Conservation (phyloP, 23 red algal genomes). For the Gracilaria domingensis region DNA sequence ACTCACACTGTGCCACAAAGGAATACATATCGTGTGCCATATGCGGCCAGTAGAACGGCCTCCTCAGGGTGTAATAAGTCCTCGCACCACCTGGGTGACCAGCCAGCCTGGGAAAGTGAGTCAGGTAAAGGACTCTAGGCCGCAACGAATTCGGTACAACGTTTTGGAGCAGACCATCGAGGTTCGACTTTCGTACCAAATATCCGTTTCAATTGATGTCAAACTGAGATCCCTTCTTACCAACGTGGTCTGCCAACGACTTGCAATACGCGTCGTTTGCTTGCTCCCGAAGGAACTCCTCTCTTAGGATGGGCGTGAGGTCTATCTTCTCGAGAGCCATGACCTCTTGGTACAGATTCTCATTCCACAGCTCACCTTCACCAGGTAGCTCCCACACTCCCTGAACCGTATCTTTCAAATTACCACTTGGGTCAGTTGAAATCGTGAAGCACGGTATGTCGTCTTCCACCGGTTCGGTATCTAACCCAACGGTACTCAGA, state of each 20-base stretch:
- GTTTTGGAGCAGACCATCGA: conserved; percentile 32
- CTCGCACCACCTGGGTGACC: conserved; percentile 42
- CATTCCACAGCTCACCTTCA: neutral
- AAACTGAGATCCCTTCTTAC: conserved; percentile 12
- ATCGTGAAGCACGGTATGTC: conserved; percentile 49
- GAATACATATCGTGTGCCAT: conserved; percentile 34
- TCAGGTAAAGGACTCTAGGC: conserved; percentile 9
- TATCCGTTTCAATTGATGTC: neutral
- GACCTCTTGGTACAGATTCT: neutral
- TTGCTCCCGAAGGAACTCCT: conserved; percentile 35
- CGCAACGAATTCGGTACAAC: conserved; percentile 14
- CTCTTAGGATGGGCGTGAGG: neutral
- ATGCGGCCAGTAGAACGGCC: conserved; percentile 53
- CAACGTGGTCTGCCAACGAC: neutral
- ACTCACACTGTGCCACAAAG: neutral
- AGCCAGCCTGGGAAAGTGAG: neutral
- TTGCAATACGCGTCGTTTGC: conserved; percentile 5
- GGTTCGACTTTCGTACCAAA: neutral
- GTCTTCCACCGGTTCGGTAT: conserved; percentile 15
- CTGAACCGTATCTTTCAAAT: neutral
- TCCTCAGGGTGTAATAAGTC: conserved; percentile 47
- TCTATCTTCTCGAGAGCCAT: conserved; percentile 18
- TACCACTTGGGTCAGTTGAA: neutral
- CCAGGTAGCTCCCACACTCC: neutral
- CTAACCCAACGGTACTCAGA: neutral